Conservation (phyloP, 257 asterid genomes). For the Solanum chaucha region DNA sequence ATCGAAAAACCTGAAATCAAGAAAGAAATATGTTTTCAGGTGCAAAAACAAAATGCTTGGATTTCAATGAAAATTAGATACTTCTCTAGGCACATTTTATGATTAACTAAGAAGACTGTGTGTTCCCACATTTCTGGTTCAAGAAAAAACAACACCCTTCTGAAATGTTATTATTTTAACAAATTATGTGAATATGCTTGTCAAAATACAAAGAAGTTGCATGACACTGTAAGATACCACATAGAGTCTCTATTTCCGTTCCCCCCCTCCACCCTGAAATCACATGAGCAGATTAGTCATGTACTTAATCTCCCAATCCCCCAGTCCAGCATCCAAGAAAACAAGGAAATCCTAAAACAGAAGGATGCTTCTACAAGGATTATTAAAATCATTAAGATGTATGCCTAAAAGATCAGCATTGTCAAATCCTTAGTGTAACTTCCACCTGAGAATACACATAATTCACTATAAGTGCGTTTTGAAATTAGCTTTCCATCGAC, state of each 20-base stretch:
- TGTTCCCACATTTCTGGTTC: background rate
- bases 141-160: background rate
- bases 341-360: background rate
- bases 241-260: background rate
- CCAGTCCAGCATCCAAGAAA: background rate
- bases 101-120: background rate
- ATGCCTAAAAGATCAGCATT: constrained; percentile 58
- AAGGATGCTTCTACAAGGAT: background rate
- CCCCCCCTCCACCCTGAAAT: background rate
- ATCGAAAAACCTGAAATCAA: constrained; percentile 67
- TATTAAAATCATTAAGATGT: background rate
- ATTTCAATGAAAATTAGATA: background rate
- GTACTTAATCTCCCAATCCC: background rate
- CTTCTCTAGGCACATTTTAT: background rate
- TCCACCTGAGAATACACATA: constrained; percentile 67
- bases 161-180: background rate
- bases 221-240: background rate
- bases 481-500: constrained; percentile 65
- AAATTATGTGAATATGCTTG: background rate
- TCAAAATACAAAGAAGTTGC: background rate
- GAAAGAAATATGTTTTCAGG: background rate
- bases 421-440: constrained; percentile 74
- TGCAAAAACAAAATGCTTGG: background rate
- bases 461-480: constrained; percentile 68
- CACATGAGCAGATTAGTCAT: background rate